phyloP scores from a whole-genome alignment of 23 red algal species.

The Gracilaria gracilis region DNA sequence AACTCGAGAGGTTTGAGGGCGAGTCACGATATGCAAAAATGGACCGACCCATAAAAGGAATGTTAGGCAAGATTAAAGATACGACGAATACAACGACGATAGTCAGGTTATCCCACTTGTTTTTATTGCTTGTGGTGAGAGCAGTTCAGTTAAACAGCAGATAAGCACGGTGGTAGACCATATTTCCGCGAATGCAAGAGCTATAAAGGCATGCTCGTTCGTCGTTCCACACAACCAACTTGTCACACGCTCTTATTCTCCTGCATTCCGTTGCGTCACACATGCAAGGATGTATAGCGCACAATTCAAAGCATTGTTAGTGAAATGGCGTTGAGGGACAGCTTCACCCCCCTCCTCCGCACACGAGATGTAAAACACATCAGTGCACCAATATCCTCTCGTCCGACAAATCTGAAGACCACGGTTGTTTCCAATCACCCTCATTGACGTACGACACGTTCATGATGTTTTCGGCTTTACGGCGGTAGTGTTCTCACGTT shows the following conservation, averaged over 20 bases:
- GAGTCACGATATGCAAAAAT: no score
- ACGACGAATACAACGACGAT: no score
- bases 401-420: not conserved
- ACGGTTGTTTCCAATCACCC: not conserved
- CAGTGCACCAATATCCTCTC: not conserved
- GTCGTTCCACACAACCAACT: not conserved
- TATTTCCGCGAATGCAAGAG: not conserved
- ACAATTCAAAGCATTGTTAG: not conserved
- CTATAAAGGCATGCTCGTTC: not conserved
- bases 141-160: not conserved
- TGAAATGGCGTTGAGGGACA: not conserved
- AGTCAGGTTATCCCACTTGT: no score
- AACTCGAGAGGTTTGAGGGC: no score
- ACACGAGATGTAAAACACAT: not conserved
- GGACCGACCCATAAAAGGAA: no score
- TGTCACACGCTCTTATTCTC: not conserved
- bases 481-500: slow-evolving; percentile 8
- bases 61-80: no score
- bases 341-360: not conserved
- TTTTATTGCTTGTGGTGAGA: not conserved
- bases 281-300: not conserved
- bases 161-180: not conserved
- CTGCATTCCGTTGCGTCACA: not conserved
- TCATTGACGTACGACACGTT: not conserved
- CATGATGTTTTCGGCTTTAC: slow-evolving; percentile 40